phyloP scores from a whole-genome alignment of 169 alveolate genomes.

The Plasmodium ovale region DNA sequence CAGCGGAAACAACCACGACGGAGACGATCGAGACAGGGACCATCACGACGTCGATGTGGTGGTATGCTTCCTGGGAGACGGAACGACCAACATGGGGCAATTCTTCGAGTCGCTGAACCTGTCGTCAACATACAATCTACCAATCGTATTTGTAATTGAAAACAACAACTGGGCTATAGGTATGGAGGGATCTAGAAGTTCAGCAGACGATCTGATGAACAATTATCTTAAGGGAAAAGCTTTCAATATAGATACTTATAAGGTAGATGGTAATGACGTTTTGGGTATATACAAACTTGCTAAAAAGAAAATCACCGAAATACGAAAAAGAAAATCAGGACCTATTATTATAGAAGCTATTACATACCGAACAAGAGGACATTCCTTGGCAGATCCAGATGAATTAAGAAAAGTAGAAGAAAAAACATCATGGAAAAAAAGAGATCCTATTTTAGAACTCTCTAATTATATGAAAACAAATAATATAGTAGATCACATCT shows the following conservation, averaged over 20 bases:
- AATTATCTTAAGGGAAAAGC: conserved; percentile 77
- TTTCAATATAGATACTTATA: conserved; percentile 80
- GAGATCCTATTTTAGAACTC: conserved; percentile 80
- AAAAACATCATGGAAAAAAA: conserved; percentile 80
- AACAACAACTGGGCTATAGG: conserved; percentile 90
- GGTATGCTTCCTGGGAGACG: conserved; percentile 92
- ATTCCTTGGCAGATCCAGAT: conserved; percentile 86
- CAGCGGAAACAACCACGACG: not conserved
- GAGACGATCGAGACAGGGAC: not conserved
- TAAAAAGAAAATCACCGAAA: conserved; percentile 79
- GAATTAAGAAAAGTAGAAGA: conserved; percentile 79
- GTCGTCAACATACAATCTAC: conserved; percentile 91
- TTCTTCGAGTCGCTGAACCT: conserved; percentile 91
- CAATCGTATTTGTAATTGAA: conserved; percentile 89
- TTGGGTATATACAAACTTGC: conserved; percentile 78
- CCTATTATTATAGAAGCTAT: conserved; percentile 85
- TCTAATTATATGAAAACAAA: conserved; percentile 78
- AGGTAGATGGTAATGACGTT: conserved; percentile 86
- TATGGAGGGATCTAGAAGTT: conserved; percentile 82
- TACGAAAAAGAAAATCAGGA: conserved; percentile 80
- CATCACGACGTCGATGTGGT: conserved; percentile 79
- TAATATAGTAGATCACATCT: conserved; percentile 76
- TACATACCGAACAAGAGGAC: conserved; percentile 84
- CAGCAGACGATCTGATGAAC: conserved; percentile 74
- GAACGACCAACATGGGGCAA: conserved; percentile 92